Evolutionary conservation across 2,329 filamentous ascomycete species (phyloP).

Genomic region (Penicillium glabrum): DNA sequence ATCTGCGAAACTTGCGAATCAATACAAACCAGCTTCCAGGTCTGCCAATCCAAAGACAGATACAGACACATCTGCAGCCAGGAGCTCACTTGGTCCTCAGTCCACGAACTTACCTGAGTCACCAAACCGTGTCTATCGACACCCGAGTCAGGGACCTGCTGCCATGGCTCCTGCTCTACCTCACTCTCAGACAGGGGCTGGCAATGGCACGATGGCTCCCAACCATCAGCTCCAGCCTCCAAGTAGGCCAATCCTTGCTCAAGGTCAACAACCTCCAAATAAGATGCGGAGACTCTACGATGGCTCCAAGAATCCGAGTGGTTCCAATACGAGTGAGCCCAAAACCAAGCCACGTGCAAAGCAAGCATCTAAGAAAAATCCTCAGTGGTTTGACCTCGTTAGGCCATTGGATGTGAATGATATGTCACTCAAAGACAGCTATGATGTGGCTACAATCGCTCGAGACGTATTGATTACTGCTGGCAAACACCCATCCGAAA

Average conservation of each 20-base stretch:
- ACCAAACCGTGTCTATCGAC: too few relatives aligned
- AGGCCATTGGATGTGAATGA: constrained; percentile 44
- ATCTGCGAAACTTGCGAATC: not conserved
- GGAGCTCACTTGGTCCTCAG: not conserved
- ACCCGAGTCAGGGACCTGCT: too few relatives aligned
- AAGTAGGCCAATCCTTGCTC: too few relatives aligned
- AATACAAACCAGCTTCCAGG: not conserved
- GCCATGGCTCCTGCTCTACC: not conserved
- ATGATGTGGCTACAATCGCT: constrained; percentile 63
- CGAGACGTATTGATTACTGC: constrained; percentile 63
- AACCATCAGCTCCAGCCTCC: too few relatives aligned
- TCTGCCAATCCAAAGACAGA: not conserved
- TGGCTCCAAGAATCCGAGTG: not conserved
- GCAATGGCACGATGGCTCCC: too few relatives aligned
- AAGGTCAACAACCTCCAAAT: not conserved
- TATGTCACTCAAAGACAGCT: constrained; percentile 48
- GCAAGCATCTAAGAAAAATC: constrained; percentile 17
- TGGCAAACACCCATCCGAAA: constrained; percentile 61
- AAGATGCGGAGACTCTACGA: not conserved
- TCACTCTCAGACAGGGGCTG: too few relatives aligned
- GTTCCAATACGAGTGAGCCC: not conserved
- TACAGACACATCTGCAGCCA: not conserved
- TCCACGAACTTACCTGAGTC: too few relatives aligned
- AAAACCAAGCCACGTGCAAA: not conserved
- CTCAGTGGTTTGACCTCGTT: constrained; percentile 39